A percentile compares a stretch with the other conserved stretches of the same genome.
These are phyloP conservation scores for Babesia microti DNA, from an alignment of 169 alveolate species.

Conservation along the genomic window DNA sequence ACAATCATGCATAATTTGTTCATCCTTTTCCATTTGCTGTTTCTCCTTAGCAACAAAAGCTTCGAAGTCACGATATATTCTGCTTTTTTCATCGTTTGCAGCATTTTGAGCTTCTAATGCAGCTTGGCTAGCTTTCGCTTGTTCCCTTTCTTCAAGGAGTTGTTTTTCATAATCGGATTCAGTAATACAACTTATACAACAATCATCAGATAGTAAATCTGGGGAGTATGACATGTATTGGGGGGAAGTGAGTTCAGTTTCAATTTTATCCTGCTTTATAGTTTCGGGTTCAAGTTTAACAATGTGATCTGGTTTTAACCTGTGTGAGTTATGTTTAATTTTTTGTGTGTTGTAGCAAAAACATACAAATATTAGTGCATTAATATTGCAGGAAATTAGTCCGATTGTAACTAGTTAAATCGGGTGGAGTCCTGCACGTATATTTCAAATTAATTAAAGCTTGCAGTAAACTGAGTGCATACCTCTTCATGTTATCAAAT, in stretches of 20 bases:
- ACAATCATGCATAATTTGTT: conserved; percentile 59
- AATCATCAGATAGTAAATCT: no score
- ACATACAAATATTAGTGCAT: conserved; percentile 4
- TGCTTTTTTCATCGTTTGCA: background rate
- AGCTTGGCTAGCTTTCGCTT: background rate
- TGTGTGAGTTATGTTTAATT: conserved; percentile 3
- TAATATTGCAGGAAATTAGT: conserved; percentile 45
- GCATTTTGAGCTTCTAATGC: background rate
- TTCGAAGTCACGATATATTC: no score
- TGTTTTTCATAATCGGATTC: background rate
- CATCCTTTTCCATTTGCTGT: conserved; percentile 68
- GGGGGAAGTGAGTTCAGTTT: no score
- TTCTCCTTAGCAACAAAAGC: conserved; percentile 54
- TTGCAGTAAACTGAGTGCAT: background rate
- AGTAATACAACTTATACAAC: no score
- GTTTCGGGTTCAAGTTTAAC: background rate
- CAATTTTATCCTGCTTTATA: background rate
- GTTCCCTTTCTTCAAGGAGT: background rate
- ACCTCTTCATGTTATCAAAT: background rate
- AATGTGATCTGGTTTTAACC: background rate
- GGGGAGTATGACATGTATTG: background rate
- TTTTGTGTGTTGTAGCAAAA: conserved; percentile 2
- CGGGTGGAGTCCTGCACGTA: conserved; percentile 49
- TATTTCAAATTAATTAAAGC: background rate
- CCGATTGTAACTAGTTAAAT: conserved; percentile 20